Evolutionary conservation across 305 asterid genomes (phyloP).

Genomic region (Fraxinus sp.): DNA sequence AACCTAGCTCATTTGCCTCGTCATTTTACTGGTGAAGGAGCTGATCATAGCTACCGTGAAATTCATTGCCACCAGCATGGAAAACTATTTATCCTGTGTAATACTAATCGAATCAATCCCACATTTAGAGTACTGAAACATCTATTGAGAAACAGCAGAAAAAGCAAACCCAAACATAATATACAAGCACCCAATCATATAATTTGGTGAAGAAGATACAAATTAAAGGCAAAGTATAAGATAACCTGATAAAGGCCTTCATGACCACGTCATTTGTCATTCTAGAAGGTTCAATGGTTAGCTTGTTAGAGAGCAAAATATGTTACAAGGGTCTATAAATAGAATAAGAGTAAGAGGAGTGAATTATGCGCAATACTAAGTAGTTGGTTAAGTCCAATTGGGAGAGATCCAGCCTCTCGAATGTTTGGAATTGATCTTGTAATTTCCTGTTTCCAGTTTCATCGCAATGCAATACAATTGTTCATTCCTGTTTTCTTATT

Average conservation of each 20-base stretch:
- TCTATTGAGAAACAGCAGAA: neutral
- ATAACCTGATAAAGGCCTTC: slow-evolving; percentile 98
- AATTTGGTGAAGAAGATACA: neutral
- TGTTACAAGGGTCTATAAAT: too few relatives aligned
- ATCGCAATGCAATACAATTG: too few relatives aligned
- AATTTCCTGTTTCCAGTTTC: too few relatives aligned
- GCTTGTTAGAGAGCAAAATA: too few relatives aligned
- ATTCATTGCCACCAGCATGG: neutral
- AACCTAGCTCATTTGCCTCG: neutral
- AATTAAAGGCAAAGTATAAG: slow-evolving; percentile 2
- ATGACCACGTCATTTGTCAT: slow-evolving; percentile 26
- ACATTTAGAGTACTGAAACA: neutral
- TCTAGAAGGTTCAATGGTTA: too few relatives aligned
- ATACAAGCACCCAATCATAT: neutral
- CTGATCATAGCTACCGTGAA: neutral
- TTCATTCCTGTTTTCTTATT: too few relatives aligned
- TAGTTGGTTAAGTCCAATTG: too few relatives aligned
- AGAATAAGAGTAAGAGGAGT: too few relatives aligned
- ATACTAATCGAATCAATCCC: neutral
- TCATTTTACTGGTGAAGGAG: neutral
- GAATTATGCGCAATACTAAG: too few relatives aligned
- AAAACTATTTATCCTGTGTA: neutral
- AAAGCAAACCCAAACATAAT: neutral
- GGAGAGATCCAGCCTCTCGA: too few relatives aligned
- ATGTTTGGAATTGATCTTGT: too few relatives aligned